Percentiles rank a stretch among this genome's conserved stretches.
phyloP scores from a whole-genome alignment of 1,284 basidiomycete genomes.

The Earliella scabrosa region DNA sequence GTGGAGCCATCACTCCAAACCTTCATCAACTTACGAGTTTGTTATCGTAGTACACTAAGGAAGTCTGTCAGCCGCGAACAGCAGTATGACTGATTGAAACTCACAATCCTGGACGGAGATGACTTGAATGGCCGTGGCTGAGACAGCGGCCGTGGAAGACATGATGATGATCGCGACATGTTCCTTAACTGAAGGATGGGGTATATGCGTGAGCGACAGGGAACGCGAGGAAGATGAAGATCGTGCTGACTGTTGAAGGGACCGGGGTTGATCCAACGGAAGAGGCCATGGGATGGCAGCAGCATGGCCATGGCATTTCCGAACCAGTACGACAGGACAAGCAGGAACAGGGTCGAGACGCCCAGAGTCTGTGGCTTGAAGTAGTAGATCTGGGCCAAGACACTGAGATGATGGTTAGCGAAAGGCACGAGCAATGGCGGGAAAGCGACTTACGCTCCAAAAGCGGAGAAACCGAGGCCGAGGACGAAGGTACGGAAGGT shows the following conservation, averaged over 20 bases:
- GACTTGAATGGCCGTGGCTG: conserved; percentile 42
- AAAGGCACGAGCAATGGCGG: not conserved
- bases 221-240: not conserved
- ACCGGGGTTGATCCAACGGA: conserved; percentile 46
- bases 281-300: conserved; percentile 38
- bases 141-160: conserved; percentile 40
- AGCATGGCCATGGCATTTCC: conserved; percentile 38
- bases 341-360: conserved; percentile 40
- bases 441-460: conserved; percentile 33
- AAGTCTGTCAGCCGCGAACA: not conserved
- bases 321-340: conserved; percentile 42
- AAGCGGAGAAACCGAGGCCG: conserved; percentile 41
- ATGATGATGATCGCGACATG: conserved; percentile 42
- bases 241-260: conserved; percentile 40
- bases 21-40: conserved; percentile 27
- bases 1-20: no score
- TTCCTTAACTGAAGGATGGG: conserved; percentile 36
- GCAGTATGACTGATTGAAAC: conserved; percentile 11
- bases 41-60: conserved; percentile 37
- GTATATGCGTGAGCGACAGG: not conserved
- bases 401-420: conserved; percentile 32
- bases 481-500: conserved; percentile 44
- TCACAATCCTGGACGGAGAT: conserved; percentile 41
- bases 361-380: conserved; percentile 41
- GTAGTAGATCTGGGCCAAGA: conserved; percentile 44